These are phyloP conservation scores for Rubia yunnanensis DNA, from an alignment of 257 asterid species.

Conservation along the genomic window DNA sequence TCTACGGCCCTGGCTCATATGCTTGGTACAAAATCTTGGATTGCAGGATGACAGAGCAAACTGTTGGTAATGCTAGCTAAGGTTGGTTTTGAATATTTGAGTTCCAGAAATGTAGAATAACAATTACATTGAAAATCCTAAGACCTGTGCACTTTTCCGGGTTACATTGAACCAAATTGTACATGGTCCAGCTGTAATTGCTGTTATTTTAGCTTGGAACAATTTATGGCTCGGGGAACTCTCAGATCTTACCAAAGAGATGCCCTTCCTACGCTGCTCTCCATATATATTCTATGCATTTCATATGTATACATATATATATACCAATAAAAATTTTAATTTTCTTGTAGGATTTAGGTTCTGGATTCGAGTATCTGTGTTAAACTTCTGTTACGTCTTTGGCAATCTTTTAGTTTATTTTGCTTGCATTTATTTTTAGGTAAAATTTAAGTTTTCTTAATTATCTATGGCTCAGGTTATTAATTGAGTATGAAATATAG, in stretches of 20 bases:
- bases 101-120: background rate
- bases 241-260: slow-evolving; percentile 76
- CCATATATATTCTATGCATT: background rate
- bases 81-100: slow-evolving; percentile 28
- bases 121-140: slow-evolving; percentile 1
- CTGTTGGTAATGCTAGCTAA: slow-evolving; percentile 46
- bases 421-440: background rate
- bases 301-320: background rate
- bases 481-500: background rate
- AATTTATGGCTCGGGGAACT: slow-evolving; percentile 84
- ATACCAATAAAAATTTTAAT: background rate
- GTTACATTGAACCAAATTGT: slow-evolving; percentile 72
- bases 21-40: slow-evolving; percentile 88
- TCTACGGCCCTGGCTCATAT: slow-evolving; percentile 89
- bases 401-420: background rate
- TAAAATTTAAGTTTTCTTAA: background rate
- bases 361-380: slow-evolving; percentile 91
- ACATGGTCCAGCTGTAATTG: slow-evolving; percentile 78
- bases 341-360: slow-evolving; percentile 69
- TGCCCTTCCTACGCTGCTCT: slow-evolving; percentile 70
- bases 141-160: slow-evolving; percentile 28
- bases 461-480: background rate
- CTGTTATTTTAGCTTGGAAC: slow-evolving; percentile 85
- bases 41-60: slow-evolving; percentile 63
- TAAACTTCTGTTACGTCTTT: slow-evolving; percentile 74